These are phyloP conservation scores for Colletotrichum sp. DNA, from an alignment of 2,329 filamentous ascomycete species.

Conservation along the genomic window DNA sequence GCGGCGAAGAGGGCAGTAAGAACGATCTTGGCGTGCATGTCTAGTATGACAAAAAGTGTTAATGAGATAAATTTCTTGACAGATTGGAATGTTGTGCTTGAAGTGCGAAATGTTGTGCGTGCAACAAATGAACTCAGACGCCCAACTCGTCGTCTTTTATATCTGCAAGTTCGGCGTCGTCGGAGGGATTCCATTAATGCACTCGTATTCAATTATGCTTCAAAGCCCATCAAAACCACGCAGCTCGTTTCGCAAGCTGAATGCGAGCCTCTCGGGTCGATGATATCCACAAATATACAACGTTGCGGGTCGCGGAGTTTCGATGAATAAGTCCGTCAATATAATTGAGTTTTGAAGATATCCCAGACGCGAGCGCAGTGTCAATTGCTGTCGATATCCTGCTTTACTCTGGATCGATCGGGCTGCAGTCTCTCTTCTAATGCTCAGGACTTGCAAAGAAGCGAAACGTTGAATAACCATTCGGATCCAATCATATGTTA, in stretches of 20 bases:
- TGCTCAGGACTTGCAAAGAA: not conserved
- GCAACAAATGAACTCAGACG: not conserved
- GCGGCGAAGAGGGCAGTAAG: not conserved
- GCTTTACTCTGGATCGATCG: not conserved
- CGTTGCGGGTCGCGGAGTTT: not conserved
- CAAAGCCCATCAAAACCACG: not conserved
- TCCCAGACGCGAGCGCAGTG: fast-evolving
- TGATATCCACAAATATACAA: not conserved
- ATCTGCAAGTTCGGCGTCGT: not conserved
- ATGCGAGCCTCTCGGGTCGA: not conserved
- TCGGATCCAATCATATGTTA: fast-evolving
- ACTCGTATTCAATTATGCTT: not conserved
- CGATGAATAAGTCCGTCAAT: not conserved
- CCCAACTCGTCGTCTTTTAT: not conserved
- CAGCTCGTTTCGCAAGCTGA: not conserved
- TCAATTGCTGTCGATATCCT: not conserved
- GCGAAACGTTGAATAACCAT: not conserved
- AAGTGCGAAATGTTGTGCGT: not conserved
- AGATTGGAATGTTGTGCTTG: not conserved
- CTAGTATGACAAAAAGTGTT: not conserved
- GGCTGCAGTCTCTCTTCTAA: not conserved
- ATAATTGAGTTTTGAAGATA: not conserved
- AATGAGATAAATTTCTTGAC: fast-evolving
- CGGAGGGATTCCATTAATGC: not conserved
- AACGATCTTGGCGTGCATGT: not conserved